Percentiles rank a stretch among this genome's conserved stretches.
phyloP scores from a whole-genome alignment of 495 filamentous ascomycete species.

The Darksidea phi region DNA sequence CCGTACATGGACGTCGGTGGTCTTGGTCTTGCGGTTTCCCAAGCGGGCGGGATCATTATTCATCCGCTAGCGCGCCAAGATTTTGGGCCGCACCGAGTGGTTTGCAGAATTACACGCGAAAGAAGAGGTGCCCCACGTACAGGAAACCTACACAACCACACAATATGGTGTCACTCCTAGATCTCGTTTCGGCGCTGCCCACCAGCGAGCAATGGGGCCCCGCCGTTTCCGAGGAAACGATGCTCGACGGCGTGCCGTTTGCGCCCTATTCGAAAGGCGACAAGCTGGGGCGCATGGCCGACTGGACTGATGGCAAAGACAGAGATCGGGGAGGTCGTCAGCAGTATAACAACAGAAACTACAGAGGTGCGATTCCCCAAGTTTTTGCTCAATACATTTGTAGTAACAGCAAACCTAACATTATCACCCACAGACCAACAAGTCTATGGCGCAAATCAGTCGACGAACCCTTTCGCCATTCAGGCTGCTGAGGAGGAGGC shows the following conservation, averaged over 20 bases:
- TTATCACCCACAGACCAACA: constrained; percentile 74
- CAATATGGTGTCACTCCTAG: constrained; percentile 58
- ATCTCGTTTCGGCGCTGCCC: constrained; percentile 60
- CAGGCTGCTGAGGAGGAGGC: constrained; percentile 93
- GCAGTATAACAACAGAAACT: constrained; percentile 88
- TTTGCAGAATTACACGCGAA: neutral
- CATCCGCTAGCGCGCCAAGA: neutral
- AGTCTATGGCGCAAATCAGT: constrained; percentile 88
- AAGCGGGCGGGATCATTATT: neutral
- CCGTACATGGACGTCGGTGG: no score
- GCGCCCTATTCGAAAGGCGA: constrained; percentile 98
- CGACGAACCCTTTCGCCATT: constrained; percentile 75
- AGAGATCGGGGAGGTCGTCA: constrained; percentile 72
- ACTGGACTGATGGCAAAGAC: constrained; percentile 98
- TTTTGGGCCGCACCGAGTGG: neutral
- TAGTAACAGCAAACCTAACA: constrained; percentile 9
- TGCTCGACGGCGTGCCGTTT: constrained; percentile 89
- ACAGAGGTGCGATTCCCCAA: constrained; percentile 64
- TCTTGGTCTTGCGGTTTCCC: no score
- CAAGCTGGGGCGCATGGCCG: constrained; percentile 97
- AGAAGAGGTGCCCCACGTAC: no score
- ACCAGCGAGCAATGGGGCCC: constrained; percentile 82
- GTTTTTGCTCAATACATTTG: neutral
- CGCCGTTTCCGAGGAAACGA: constrained; percentile 73
- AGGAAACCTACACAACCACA: neutral